Percentiles rank a stretch among this genome's conserved stretches.
Conservation (phyloP, 805 yeast genomes). For the Metschnikowia hibisci region DNA sequence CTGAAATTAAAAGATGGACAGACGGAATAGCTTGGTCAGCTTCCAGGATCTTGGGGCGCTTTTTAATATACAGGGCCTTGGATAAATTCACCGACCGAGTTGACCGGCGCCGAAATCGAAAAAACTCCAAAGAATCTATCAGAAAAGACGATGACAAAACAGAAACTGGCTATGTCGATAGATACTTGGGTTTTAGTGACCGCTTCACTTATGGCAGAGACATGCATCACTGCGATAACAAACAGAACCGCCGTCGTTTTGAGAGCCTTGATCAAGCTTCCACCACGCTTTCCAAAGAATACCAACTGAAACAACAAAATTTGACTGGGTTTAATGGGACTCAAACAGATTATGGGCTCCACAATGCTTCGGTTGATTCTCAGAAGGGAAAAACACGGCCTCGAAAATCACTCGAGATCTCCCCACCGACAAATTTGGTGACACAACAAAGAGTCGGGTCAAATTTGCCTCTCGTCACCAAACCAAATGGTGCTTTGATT, state of each 20-base stretch:
- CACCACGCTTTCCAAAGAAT: neutral
- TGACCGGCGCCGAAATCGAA: slow-evolving; percentile 27
- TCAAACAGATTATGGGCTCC: no score
- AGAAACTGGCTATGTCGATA: slow-evolving; percentile 7
- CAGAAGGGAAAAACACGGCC: no score
- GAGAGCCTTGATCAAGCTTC: neutral
- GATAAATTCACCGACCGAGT: slow-evolving; percentile 34
- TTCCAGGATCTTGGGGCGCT: slow-evolving; percentile 79
- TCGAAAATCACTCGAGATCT: no score
- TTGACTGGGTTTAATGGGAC: neutral
- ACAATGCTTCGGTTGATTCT: no score
- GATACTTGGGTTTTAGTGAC: neutral
- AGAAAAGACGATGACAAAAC: neutral
- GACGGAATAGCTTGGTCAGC: slow-evolving; percentile 97
- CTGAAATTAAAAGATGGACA: slow-evolving; percentile 92
- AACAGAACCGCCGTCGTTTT: neutral
- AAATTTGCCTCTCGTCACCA: neutral
- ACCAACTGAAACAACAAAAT: no score
- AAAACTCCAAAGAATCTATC: slow-evolving; percentile 26
- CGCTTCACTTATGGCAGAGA: neutral
- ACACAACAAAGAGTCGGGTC: no score
- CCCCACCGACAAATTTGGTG: no score
- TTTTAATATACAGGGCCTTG: slow-evolving; percentile 73
- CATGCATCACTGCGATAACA: neutral
- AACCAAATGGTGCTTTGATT: neutral